Evolutionary conservation across 2,329 filamentous ascomycete genomes (phyloP), one percentile per base, ranked within the genome.

Genomic region (Diaporthe helianthi): DNA sequence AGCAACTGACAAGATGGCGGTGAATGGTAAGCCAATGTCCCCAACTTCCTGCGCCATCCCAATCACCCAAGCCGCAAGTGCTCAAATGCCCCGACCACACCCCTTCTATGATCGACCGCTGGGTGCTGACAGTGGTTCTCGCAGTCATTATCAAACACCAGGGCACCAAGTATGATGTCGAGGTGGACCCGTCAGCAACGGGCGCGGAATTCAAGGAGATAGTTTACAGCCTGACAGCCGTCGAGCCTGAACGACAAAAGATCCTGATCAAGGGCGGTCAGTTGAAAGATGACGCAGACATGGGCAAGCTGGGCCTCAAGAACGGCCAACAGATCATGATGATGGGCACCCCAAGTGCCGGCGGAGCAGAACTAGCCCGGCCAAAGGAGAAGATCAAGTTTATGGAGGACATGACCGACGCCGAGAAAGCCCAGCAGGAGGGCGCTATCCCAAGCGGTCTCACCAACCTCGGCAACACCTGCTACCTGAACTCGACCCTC

Each of bases 401-500:
- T 76, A 82, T 97, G 72, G 96, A 99, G 81, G 96, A 99, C 79
- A 98, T 99, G 95, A 97, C 93, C 31, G 94, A 97, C 78, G 94
- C 94, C 36, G 95, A 98, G 80, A 89, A 90, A 65, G 95, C 96
- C 26, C 90, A 90, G 79, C 88, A 92, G 78, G 91, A 91, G 70
- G 94, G 93, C 69, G 94, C 94, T 58, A 95, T 87, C 54, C 96
- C 97, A 1, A 92, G 94, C 68, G 96, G 96, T 55, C 83, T 99
- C 71, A 87, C 92, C 78, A 99, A 99, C 77, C 84, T 98, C 71
- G 96, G 97, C 75, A 99, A 99, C 81, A 99, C 97, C 4, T 99
- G 96, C 84, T 99, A 99, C 79, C 90, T 98, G 76, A 99, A 99
- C 85, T 96, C 96, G 61, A 97, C 95, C 0, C 85, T 99, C n/a